These are phyloP conservation scores for Blastobotrys petasosporus DNA, from an alignment of 1,139 yeast species.

Conservation along the genomic window DNA sequence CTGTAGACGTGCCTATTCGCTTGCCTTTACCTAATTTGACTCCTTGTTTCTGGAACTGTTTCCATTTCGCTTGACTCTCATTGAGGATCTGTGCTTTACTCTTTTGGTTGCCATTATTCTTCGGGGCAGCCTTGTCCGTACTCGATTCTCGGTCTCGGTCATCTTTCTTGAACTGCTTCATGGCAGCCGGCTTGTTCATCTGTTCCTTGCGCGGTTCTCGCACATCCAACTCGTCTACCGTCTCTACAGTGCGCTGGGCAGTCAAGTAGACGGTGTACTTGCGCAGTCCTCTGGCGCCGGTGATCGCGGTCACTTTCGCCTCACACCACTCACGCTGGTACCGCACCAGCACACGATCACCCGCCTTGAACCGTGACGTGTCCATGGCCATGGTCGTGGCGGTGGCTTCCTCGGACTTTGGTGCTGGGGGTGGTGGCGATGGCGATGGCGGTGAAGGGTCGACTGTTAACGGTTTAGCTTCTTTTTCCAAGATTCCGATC, in stretches of 20 bases:
- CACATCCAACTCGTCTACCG: conserved; percentile 23
- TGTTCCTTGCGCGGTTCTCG: background rate
- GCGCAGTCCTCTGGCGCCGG: conserved; percentile 28
- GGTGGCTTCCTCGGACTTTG: no score
- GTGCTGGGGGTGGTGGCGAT: no score
- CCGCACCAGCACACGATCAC: conserved; percentile 26
- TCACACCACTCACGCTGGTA: conserved; percentile 26
- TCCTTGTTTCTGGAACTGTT: conserved; percentile 29
- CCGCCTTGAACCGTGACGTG: conserved; percentile 18
- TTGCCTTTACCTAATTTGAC: conserved; percentile 21
- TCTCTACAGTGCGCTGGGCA: conserved; percentile 24
- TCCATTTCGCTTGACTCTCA: conserved; percentile 32
- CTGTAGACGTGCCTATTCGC: conserved; percentile 24
- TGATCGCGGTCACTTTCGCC: conserved; percentile 28
- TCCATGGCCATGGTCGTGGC: background rate
- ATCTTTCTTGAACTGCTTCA: no score
- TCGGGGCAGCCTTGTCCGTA: background rate
- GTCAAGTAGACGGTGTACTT: conserved; percentile 28
- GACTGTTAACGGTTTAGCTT: background rate
- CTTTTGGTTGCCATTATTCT: background rate
- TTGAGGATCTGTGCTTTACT: conserved; percentile 23
- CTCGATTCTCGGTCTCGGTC: no score
- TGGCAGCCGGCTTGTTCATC: no score
- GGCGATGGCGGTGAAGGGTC: background rate
- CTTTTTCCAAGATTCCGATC: conserved; percentile 25